Conservation (phyloP, 2,329 filamentous ascomycete species). For the Fusarium nurragi region DNA sequence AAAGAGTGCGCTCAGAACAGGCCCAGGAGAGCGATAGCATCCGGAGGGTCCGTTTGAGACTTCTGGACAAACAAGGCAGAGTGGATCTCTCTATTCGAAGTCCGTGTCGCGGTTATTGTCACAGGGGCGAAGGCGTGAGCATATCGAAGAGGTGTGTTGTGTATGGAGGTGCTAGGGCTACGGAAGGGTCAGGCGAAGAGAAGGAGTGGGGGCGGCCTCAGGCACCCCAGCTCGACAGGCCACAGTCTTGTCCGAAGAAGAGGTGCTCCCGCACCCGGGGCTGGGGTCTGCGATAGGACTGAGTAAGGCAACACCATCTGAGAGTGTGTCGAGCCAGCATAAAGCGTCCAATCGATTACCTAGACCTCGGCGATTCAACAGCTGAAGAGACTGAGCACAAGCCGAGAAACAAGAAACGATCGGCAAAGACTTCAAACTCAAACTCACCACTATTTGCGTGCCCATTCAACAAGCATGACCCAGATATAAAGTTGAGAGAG, state of each 20-base stretch:
- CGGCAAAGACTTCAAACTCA: not conserved
- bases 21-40: no score
- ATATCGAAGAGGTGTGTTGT: no score
- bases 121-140: no score
- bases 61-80: no score
- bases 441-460: constrained; percentile 20
- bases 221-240: not conserved
- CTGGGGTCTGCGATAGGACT: not conserved
- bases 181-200: no score
- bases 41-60: no score
- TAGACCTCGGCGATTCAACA: constrained; percentile 4
- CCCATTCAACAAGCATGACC: constrained; percentile 33
- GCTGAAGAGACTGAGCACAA: not conserved
- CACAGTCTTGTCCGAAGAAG: constrained; percentile 14
- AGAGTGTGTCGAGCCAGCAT: not conserved
- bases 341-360: constrained; percentile 6
- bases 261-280: not conserved
- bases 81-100: no score
- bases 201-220: no score
- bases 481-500: constrained; percentile 13
- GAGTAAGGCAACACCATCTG: not conserved
- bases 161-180: no score
- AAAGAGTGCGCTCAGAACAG: no score
- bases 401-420: not conserved
- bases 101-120: no score